Evolutionary conservation across 208 protist genomes (phyloP).

Genomic region (Endotrypanum monterogeii): DNA sequence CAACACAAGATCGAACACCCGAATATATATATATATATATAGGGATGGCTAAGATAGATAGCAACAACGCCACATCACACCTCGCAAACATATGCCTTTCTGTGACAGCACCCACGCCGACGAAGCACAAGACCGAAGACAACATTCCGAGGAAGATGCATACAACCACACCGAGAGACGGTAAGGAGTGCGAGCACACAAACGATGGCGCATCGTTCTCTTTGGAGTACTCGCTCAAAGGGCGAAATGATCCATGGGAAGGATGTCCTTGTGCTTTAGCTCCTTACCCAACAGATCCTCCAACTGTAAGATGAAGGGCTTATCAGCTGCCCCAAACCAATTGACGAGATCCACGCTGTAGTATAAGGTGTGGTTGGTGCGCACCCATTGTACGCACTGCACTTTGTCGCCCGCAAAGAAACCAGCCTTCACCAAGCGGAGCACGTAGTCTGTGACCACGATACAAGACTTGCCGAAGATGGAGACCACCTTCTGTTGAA

Average conservation of each 20-base stretch:
- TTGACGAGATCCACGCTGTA: slow-evolving; percentile 56
- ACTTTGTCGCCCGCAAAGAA: slow-evolving; percentile 64
- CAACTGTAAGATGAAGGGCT: slow-evolving; percentile 51
- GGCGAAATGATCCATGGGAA: slow-evolving; percentile 66
- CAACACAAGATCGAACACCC: too few relatives aligned
- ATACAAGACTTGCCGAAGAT: slow-evolving; percentile 58
- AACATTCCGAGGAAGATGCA: too few relatives aligned
- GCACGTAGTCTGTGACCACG: slow-evolving; percentile 63
- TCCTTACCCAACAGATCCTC: slow-evolving; percentile 59
- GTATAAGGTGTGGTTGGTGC: slow-evolving; percentile 57
- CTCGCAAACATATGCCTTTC: too few relatives aligned
- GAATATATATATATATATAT: too few relatives aligned
- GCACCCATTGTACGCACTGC: slow-evolving; percentile 68
- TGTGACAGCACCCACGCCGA: too few relatives aligned
- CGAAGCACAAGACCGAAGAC: too few relatives aligned
- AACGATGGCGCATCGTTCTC: not conserved
- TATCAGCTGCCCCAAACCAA: slow-evolving; percentile 70
- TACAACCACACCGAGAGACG: not conserved
- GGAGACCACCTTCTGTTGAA: slow-evolving; percentile 67
- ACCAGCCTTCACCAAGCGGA: slow-evolving; percentile 68
- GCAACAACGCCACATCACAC: too few relatives aligned
- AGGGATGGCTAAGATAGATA: too few relatives aligned
- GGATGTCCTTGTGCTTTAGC: slow-evolving; percentile 63
- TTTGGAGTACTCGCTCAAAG: slow-evolving; percentile 1
- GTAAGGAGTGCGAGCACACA: too few relatives aligned